Percentiles rank a stretch among this genome's conserved stretches.
These are phyloP conservation scores for Clohesyomyces aquaticus DNA, from an alignment of 495 filamentous ascomycete species.

Conservation along the genomic window DNA sequence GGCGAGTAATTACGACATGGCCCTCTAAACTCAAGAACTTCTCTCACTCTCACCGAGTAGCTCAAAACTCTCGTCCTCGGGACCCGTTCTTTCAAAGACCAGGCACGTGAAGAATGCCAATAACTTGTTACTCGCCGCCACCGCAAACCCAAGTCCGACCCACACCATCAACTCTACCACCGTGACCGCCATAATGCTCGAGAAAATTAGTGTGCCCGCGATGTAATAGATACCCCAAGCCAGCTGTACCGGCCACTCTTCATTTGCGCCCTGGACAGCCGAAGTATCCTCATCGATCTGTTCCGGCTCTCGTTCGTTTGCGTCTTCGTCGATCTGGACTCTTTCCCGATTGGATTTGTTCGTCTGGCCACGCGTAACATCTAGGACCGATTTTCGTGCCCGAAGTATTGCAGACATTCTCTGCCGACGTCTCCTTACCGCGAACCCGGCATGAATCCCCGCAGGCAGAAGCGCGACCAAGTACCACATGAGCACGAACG, in stretches of 20 bases:
- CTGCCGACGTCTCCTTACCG: not conserved
- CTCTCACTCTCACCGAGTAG: no score
- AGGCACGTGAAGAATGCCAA: slow-evolving; percentile 33
- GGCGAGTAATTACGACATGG: no score
- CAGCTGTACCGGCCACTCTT: slow-evolving; percentile 32
- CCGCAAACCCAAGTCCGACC: slow-evolving; percentile 24
- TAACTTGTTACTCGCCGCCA: slow-evolving; percentile 28
- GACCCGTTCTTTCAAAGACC: slow-evolving; percentile 10
- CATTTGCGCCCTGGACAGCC: slow-evolving; percentile 27
- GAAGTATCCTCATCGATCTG: slow-evolving; percentile 5
- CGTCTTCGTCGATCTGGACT: not conserved
- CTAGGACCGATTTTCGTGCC: not conserved
- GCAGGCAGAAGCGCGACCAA: slow-evolving; percentile 26
- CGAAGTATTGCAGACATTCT: not conserved
- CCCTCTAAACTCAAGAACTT: no score
- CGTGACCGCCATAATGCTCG: slow-evolving; percentile 32
- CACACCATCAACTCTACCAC: slow-evolving; percentile 30
- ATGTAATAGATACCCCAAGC: slow-evolving; percentile 34
- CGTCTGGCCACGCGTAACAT: not conserved
- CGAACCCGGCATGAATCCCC: slow-evolving; percentile 15
- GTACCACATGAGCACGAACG: slow-evolving; percentile 24
- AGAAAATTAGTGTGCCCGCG: slow-evolving; percentile 32
- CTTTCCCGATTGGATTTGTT: not conserved
- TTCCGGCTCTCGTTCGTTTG: slow-evolving; percentile 6
- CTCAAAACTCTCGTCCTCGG: not conserved